phyloP scores from a whole-genome alignment of 2,329 filamentous ascomycete species.

The Exophiala xenobiotica region DNA sequence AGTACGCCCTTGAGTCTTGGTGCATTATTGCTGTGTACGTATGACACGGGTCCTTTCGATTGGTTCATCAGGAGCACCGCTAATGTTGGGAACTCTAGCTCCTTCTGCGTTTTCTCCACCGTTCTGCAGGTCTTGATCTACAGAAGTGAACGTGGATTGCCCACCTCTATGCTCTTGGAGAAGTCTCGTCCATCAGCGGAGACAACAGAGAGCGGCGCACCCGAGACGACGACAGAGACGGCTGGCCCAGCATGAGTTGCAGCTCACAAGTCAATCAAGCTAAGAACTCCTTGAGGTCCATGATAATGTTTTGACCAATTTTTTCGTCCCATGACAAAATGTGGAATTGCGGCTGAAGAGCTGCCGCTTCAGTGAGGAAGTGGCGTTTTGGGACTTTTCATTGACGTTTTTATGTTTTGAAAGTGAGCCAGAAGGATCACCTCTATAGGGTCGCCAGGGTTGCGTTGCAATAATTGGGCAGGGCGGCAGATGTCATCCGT shows the following conservation, averaged over 20 bases:
- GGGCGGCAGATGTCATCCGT: too few relatives aligned
- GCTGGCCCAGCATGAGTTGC: neutral
- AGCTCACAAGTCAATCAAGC: too few relatives aligned
- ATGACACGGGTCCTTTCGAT: neutral
- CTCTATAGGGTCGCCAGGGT: too few relatives aligned
- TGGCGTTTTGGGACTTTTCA: too few relatives aligned
- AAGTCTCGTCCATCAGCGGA: neutral
- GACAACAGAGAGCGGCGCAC: neutral
- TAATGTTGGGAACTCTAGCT: neutral
- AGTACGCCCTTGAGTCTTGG: conserved; percentile 9
- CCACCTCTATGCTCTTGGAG: neutral
- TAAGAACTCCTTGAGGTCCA: too few relatives aligned
- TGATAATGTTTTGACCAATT: too few relatives aligned
- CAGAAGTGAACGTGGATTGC: neutral
- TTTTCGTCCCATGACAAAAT: too few relatives aligned
- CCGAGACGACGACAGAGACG: neutral
- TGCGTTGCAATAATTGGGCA: too few relatives aligned
- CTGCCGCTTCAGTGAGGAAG: too few relatives aligned
- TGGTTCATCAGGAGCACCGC: neutral
- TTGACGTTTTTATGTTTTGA: too few relatives aligned
- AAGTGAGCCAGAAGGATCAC: too few relatives aligned
- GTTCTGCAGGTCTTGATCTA: neutral
- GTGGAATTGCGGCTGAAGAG: too few relatives aligned
- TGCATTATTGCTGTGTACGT: conserved; percentile 10
- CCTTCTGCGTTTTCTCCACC: neutral